These are phyloP conservation scores for Sechiopsis laciniata DNA, from an alignment of 306 rosid species.

Conservation along the genomic window DNA sequence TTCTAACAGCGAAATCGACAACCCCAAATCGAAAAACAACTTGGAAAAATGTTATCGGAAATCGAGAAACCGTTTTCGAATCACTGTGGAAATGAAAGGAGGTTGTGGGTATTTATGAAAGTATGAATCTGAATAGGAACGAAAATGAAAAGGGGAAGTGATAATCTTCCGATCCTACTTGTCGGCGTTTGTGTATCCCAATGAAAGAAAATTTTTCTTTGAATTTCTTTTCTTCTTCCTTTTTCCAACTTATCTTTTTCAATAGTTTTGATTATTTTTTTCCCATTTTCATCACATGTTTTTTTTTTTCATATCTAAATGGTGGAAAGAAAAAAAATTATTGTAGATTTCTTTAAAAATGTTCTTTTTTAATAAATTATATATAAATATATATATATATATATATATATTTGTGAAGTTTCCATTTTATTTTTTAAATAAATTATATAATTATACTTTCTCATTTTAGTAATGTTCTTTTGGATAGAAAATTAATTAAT, in stretches of 20 bases:
- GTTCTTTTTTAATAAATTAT: no score
- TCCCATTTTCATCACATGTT: not conserved
- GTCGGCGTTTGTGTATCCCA: conserved; percentile 17
- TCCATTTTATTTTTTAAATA: no score
- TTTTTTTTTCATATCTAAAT: no score
- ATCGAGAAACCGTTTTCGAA: not conserved
- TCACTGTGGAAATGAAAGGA: not conserved
- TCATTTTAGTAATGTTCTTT: no score
- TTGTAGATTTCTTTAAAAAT: no score
- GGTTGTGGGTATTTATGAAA: not conserved
- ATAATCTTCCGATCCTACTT: conserved; percentile 7
- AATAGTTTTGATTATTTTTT: not conserved
- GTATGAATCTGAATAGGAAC: not conserved
- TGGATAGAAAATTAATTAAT: no score
- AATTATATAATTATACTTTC: no score
- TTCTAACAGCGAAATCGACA: not conserved
- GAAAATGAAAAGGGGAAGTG: not conserved
- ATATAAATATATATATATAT: no score
- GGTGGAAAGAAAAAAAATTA: no score
- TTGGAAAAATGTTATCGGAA: not conserved
- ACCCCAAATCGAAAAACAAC: conserved; percentile 6
- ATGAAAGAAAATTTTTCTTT: conserved; percentile 5
- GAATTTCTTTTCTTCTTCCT: not conserved
- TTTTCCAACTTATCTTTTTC: not conserved
- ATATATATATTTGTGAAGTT: no score